Conservation (phyloP, 208 protist species). For the Trypanosoma boissoni region DNA sequence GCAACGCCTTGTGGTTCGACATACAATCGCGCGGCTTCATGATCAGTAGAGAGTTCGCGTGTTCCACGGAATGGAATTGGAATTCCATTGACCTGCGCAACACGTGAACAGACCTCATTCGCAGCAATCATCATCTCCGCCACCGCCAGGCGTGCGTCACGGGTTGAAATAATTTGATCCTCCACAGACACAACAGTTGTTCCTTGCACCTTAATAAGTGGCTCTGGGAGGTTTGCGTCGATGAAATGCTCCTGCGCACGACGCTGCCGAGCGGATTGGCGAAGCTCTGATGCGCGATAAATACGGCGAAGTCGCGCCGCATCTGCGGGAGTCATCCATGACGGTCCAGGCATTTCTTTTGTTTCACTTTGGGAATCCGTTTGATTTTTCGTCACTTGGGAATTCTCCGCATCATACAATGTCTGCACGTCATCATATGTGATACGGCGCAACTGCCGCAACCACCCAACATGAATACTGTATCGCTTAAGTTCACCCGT, state of each 20-base stretch:
- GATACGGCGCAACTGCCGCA: constrained; percentile 74
- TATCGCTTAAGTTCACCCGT: constrained; percentile 76
- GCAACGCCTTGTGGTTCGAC: constrained; percentile 60
- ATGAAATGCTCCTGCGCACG: constrained; percentile 31
- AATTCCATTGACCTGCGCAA: constrained; percentile 72
- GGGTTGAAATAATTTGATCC: constrained; percentile 77
- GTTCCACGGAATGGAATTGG: constrained; percentile 82
- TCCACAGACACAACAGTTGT: constrained; percentile 58
- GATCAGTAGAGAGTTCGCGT: constrained; percentile 65
- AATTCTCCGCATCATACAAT: constrained; percentile 34
- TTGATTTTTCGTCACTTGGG: no score
- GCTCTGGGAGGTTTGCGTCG: constrained; percentile 68
- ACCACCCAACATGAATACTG: constrained; percentile 68
- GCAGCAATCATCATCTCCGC: constrained; percentile 91
- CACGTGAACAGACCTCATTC: constrained; percentile 88
- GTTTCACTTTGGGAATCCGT: no score
- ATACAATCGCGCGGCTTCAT: constrained; percentile 63
- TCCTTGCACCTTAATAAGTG: constrained; percentile 62
- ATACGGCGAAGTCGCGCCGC: constrained; percentile 44
- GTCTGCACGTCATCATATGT: constrained; percentile 84
- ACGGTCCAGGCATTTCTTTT: constrained; percentile 26
- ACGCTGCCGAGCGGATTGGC: constrained; percentile 41
- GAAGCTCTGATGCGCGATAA: constrained; percentile 40
- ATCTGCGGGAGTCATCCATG: constrained; percentile 59
- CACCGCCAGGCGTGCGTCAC: constrained; percentile 76